Base-by-base conservation (phyloP, 148 eudicot species). In the Amaranthus cruentus region DNA sequence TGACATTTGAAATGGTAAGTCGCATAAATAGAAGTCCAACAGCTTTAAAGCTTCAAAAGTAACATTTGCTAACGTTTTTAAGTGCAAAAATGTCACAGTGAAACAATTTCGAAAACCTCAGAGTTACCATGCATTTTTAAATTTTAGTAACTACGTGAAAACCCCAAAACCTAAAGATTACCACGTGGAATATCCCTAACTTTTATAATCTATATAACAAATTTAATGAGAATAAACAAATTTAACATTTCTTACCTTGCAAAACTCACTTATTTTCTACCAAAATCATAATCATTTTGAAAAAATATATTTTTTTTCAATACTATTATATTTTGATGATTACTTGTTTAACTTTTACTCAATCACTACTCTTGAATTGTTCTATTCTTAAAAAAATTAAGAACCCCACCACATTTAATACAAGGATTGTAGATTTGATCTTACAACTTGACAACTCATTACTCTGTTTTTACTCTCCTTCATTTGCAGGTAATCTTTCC, bases 331-430 rank as follows among this genome's bases (percentile, higher is more conserved):
- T 68, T 42, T 44, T 15, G 13, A 7, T 50, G n/a, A 9, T 13
- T 55, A 64, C 70, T 63, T 55, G 55, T 64, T 18, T n/a, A n/a
- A 77, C 48, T 64, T 77, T 48, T 64, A 77, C 71, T 77, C 75
- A 21, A 77, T 50, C 46, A 64, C 42, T 43, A 62, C 7, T 49
- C 5, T 14, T 66, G 60, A 65, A 4, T 50, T 55, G 73, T 76
- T 71, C 12, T 52, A 48, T 72, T 73, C 76, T 62, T 12, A 46
- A 43, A 46, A 43, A 66, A 43, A 50, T 71, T 14, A 66, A 44
- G 46, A 5, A 7, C 58, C 69, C 73, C 79, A 77, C 75, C 71
- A 9, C 48, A 51, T 42, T 73, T 57, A 65, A 65, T 58, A 6
- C 6, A 66, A 14, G 5, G 7, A 11, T 67, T 14, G 21, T 54